These are phyloP conservation scores for Fusarium sp. DNA, from an alignment of 2,329 filamentous ascomycete species.

Conservation along the genomic window DNA sequence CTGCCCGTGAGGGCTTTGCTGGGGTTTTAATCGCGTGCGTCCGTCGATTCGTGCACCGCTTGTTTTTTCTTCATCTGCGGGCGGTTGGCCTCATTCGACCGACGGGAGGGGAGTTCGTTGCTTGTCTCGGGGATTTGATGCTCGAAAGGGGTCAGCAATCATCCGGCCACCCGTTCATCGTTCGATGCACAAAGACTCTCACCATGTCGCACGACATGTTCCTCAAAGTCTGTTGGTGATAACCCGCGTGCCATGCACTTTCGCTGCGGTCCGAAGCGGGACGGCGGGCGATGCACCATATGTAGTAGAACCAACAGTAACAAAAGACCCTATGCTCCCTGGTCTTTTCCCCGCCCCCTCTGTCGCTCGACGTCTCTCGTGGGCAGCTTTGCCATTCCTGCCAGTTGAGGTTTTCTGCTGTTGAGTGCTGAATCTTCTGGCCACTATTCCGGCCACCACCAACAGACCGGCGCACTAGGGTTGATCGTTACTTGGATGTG, in stretches of 20 bases:
- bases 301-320: conserved; percentile 4
- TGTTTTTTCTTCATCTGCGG: conserved; percentile 2
- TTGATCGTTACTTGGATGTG: not conserved
- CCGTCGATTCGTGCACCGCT: conserved; percentile 26
- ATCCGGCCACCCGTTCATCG: conserved; percentile 12
- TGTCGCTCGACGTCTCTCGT: not conserved
- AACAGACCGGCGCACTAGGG: not conserved
- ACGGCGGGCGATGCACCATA: not conserved
- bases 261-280: conserved; percentile 28
- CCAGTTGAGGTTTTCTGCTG: not conserved
- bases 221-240: conserved; percentile 29
- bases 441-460: not conserved
- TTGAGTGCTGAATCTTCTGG: not conserved
- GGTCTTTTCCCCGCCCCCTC: conserved; percentile 5
- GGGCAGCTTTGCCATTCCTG: not conserved
- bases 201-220: conserved; percentile 22
- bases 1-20: conserved; percentile 4
- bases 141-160: conserved; percentile 19
- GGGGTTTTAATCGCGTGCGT: conserved; percentile 23
- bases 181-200: conserved; percentile 17
- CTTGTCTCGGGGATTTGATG: conserved; percentile 17
- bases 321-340: conserved; percentile 24
- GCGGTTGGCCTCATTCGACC: conserved; percentile 18
- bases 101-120: conserved; percentile 3
- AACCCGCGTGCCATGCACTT: conserved; percentile 13